Percentiles rank a stretch among this genome's conserved stretches.
phyloP scores from a whole-genome alignment of 2,329 filamentous ascomycete genomes.

The Colletotrichum horii region DNA sequence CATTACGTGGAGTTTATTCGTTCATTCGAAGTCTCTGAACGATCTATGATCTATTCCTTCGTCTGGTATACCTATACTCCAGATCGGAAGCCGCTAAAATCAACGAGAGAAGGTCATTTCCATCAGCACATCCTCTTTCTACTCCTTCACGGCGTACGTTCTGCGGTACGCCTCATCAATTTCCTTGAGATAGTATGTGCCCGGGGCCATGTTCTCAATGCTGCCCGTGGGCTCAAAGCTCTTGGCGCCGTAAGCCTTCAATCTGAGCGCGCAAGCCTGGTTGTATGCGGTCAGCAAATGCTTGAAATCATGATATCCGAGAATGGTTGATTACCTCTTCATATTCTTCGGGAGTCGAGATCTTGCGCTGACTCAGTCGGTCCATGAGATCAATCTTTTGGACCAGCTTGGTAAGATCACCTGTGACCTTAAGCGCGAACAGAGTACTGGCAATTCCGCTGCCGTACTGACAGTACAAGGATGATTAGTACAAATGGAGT shows the following conservation, averaged over 20 bases:
- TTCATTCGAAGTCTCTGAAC: background rate
- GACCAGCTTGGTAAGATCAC: background rate
- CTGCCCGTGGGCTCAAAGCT: background rate
- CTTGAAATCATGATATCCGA: accelerated
- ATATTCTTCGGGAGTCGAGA: background rate
- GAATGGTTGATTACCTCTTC: background rate
- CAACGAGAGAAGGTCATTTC: background rate
- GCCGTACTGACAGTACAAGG: background rate
- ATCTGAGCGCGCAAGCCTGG: background rate
- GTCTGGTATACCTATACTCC: background rate
- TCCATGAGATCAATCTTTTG: constrained; percentile 6
- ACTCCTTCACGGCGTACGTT: background rate
- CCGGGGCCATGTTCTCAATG: background rate
- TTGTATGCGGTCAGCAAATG: background rate
- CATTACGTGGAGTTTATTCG: background rate
- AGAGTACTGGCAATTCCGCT: constrained; percentile 5
- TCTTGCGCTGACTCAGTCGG: background rate
- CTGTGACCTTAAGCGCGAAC: constrained; percentile 3
- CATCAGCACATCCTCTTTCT: background rate
- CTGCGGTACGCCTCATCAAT: background rate
- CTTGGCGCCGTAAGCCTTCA: background rate
- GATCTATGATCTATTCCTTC: background rate
- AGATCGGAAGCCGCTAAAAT: background rate
- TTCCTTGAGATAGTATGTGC: background rate
- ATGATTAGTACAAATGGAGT: background rate